Evolutionary conservation across 768 basidiomycete species (phyloP), one percentile per base, ranked within the genome.

Genomic region (Clathrus columnatus): DNA sequence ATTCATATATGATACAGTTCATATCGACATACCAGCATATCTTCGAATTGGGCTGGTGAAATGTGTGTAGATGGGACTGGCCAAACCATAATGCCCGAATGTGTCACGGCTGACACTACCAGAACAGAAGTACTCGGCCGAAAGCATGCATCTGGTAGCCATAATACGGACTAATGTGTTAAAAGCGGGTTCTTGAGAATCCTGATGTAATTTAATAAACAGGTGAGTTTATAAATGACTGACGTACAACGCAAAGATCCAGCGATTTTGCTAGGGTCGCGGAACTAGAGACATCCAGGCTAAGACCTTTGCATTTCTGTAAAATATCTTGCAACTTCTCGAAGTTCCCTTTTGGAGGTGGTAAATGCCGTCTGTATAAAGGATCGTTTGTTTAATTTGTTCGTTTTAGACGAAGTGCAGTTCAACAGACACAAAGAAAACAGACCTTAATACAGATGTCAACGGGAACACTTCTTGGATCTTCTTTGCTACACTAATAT

Each of bases 111-210:
- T 81, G 2, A 97, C 92, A 61, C 91, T 93, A 7, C 96, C 95
- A 0, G 94, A 89, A 66, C 89, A 91, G 72, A 98, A 97, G 68
- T 99, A 99, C 67, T 99, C 96, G 18, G 96, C 96, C 0, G 94
- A 85, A 23, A 97, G 76, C 96, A 99, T 99, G 68, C 96, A 97
- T 27, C 96, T 77, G 2, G 95, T 98, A 2, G 96, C 94, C 94
- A 99, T 97, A 68, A 99, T 98, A 42, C 96, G 84, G 32, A 99
- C 95, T 17, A 98, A 80, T 0, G 93, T 98, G 63, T 98, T 99
- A 76, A 99, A 98, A 0, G 91, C 84, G 0, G 93, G 89, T 62
- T 91, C 83, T 17, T 70, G 68, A 0, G 85, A 77, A 64, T 96
- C 92, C 92, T 94, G 56, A 36, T 18, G 26, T 5, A 29, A 14